Conservation (phyloP, 2,329 filamentous ascomycete species). For the Aureobasidium zeae region DNA sequence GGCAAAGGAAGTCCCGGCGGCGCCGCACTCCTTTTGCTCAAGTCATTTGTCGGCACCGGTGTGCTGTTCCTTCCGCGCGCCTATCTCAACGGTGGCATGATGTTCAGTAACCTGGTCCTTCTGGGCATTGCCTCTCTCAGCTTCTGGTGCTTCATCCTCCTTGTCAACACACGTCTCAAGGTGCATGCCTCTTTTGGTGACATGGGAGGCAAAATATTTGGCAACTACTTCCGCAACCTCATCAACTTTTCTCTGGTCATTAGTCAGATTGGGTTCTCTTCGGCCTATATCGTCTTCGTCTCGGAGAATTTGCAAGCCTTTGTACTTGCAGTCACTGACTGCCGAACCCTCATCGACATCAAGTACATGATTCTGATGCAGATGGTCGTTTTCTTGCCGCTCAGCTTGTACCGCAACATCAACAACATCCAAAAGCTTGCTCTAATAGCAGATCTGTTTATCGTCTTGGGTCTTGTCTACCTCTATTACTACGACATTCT, state of each 20-base stretch:
- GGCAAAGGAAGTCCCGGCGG: slow-evolving; percentile 71
- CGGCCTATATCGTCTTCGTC: slow-evolving; percentile 94
- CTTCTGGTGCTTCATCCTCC: slow-evolving; percentile 94
- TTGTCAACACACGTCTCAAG: slow-evolving; percentile 76
- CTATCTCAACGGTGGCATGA: slow-evolving; percentile 92
- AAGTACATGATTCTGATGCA: slow-evolving; percentile 88
- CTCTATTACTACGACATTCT: slow-evolving; percentile 91
- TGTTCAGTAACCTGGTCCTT: slow-evolving; percentile 90
- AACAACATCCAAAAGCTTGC: slow-evolving; percentile 95
- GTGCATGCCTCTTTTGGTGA: slow-evolving; percentile 95
- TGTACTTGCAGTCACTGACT: slow-evolving; percentile 81
- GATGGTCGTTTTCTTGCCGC: slow-evolving; percentile 87
- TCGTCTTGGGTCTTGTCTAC: slow-evolving; percentile 82
- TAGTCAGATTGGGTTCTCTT: slow-evolving; percentile 89
- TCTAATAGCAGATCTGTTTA: slow-evolving; percentile 87
- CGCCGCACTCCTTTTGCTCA: slow-evolving; percentile 77
- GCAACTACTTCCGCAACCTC: slow-evolving; percentile 75
- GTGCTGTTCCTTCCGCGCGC: slow-evolving; percentile 88
- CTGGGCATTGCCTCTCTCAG: slow-evolving; percentile 75
- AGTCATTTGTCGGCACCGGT: slow-evolving; percentile 95
- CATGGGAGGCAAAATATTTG: slow-evolving; percentile 86
- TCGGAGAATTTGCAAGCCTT: slow-evolving; percentile 93
- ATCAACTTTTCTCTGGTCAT: slow-evolving; percentile 90
- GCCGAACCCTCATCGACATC: slow-evolving; percentile 75
- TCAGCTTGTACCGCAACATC: slow-evolving; percentile 91